Conservation (phyloP, 495 filamentous ascomycete genomes). For the Tricharina praecox region DNA sequence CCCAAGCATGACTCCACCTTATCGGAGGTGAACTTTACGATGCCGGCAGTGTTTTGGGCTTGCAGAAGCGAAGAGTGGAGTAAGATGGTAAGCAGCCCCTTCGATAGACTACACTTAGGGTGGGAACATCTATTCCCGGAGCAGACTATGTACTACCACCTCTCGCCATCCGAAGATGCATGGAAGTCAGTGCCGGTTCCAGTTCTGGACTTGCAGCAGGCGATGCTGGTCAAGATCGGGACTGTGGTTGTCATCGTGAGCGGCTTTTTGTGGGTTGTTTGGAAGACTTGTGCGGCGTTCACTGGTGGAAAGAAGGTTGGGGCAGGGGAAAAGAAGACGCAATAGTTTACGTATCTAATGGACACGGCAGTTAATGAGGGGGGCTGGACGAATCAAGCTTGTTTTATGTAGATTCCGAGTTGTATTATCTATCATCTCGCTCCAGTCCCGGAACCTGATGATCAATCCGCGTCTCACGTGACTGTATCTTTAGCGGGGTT, state of each 20-base stretch:
- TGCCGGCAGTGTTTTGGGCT: constrained; percentile 84
- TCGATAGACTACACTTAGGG: constrained; percentile 66
- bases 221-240: constrained; percentile 47
- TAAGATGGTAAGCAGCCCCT: constrained; percentile 64
- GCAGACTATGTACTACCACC: constrained; percentile 71
- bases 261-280: constrained; percentile 61
- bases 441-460: no score
- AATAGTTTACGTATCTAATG: no score
- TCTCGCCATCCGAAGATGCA: constrained; percentile 38
- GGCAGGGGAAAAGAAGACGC: neutral
- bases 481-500: no score
- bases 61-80: constrained; percentile 54
- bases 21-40: constrained; percentile 42
- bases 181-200: constrained; percentile 38
- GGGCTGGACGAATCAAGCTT: no score
- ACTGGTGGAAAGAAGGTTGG: neutral
- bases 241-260: constrained; percentile 51
- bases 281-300: constrained; percentile 36
- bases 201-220: constrained; percentile 47
- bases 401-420: no score
- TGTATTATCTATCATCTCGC: no score
- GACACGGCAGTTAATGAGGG: no score
- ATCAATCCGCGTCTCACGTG: no score
- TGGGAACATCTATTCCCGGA: constrained; percentile 74
- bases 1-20: constrained; percentile 32